Conservation (phyloP, 257 asterid genomes). For the Schizonepeta tenuifolia region DNA sequence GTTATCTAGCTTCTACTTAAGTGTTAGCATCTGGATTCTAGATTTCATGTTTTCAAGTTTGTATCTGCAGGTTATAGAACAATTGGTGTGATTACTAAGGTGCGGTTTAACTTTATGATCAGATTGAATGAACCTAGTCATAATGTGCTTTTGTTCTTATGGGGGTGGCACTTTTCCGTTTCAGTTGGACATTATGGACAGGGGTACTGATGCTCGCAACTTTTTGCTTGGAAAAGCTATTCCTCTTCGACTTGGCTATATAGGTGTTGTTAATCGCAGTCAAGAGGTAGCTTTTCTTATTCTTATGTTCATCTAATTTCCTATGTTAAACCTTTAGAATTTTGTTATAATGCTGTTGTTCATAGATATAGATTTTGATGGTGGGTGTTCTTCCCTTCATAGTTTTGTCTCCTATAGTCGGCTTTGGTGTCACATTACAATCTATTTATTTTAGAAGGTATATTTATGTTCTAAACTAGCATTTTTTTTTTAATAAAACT, state of each 20-base stretch:
- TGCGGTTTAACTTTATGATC: conserved; percentile 32
- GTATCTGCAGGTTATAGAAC: conserved; percentile 81
- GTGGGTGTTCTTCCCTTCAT: not conserved
- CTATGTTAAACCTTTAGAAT: not conserved
- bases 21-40: conserved; percentile 16
- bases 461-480: not conserved
- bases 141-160: conserved; percentile 5
- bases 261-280: conserved; percentile 88
- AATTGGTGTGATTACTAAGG: conserved; percentile 97
- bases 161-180: conserved; percentile 33
- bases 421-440: not conserved
- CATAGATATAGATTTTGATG: not conserved
- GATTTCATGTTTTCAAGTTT: conserved; percentile 35
- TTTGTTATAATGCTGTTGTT: not conserved
- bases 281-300: conserved; percentile 66
- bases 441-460: not conserved
- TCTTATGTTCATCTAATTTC: not conserved
- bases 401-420: not conserved
- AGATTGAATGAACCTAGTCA: conserved; percentile 12
- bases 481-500: not conserved
- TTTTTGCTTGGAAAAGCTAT: conserved; percentile 84
- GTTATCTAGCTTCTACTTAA: conserved; percentile 20
- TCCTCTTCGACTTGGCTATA: conserved; percentile 90
- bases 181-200: conserved; percentile 93
- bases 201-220: conserved; percentile 92